Evolutionary conservation across 352 stramenopile genomes (phyloP).

Genomic region (Blastocystis sp.): DNA sequence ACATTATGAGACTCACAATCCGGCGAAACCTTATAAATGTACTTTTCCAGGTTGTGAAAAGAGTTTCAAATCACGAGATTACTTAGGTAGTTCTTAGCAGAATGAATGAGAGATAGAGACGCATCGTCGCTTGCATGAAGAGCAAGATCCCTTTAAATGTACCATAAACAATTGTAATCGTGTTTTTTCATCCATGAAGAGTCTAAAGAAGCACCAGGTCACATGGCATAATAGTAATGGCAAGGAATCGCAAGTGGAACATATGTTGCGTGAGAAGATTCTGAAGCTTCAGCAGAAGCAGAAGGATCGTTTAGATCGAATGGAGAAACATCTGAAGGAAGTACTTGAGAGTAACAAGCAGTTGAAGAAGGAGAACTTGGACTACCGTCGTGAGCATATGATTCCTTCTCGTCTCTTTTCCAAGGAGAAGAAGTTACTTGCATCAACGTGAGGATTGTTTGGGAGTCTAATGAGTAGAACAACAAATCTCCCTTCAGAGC

Average conservation of each 20-base stretch:
- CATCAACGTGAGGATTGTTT: not conserved
- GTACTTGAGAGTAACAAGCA: conserved; percentile 40
- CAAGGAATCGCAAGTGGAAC: conserved; percentile 31
- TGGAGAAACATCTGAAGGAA: conserved; percentile 39
- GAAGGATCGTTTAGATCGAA: conserved; percentile 32
- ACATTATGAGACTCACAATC: conserved; percentile 60
- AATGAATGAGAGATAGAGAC: not conserved
- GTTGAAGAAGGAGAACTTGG: conserved; percentile 50
- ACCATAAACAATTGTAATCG: conserved; percentile 61
- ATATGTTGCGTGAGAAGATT: conserved; percentile 23
- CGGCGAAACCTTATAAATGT: conserved; percentile 64
- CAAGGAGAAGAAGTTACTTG: not conserved
- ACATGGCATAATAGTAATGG: conserved; percentile 60
- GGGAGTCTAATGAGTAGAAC: not conserved
- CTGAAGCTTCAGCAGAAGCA: conserved; percentile 38
- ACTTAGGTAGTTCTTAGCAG: conserved; percentile 22
- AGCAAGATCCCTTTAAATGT: conserved; percentile 59
- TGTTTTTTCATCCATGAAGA: conserved; percentile 46
- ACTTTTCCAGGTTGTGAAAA: conserved; percentile 63
- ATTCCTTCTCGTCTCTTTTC: conserved; percentile 2
- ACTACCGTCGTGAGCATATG: conserved; percentile 48
- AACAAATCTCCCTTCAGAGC: too few relatives aligned
- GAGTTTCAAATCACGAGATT: conserved; percentile 64
- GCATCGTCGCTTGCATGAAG: conserved; percentile 53
- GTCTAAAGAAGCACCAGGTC: conserved; percentile 48